Percentiles rank a stretch among this genome's conserved stretches.
Conservation (phyloP, 768 basidiomycete species). For the Tricholoma bakamatsutake region DNA sequence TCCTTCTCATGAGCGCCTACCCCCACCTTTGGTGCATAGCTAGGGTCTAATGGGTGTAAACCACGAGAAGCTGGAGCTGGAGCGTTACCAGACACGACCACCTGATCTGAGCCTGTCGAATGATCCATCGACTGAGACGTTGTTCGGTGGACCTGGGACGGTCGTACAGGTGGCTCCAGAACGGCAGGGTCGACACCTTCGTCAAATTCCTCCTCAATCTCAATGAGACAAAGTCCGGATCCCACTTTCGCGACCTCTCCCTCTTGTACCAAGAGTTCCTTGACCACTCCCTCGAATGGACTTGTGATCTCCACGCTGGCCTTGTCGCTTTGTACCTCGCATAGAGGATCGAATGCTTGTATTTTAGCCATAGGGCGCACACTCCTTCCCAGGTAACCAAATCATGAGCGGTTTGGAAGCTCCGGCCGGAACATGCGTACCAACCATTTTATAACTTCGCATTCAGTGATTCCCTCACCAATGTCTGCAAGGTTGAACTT, state of each 20-base stretch:
- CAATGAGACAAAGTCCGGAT: slow-evolving; percentile 69
- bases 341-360: slow-evolving; percentile 64
- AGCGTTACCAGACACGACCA: slow-evolving; percentile 6
- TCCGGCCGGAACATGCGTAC: slow-evolving; percentile 29
- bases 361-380: slow-evolving; percentile 48
- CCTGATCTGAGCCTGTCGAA: neutral
- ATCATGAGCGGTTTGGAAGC: neutral
- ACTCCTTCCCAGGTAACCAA: slow-evolving; percentile 40
- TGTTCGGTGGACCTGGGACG: slow-evolving; percentile 4
- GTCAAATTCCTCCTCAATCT: slow-evolving; percentile 58
- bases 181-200: slow-evolving; percentile 9
- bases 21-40: slow-evolving; percentile 19
- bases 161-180: slow-evolving; percentile 8
- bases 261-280: slow-evolving; percentile 68
- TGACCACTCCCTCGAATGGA: slow-evolving; percentile 74
- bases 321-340: slow-evolving; percentile 88
- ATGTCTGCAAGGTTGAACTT: slow-evolving; percentile 80
- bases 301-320: slow-evolving; percentile 89
- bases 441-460: slow-evolving; percentile 83
- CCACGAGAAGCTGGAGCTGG: slow-evolving; percentile 16
- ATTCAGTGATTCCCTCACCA: slow-evolving; percentile 89
- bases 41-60: slow-evolving; percentile 64
- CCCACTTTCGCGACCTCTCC: slow-evolving; percentile 86
- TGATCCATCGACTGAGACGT: slow-evolving; percentile 1
- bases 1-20: slow-evolving; percentile 18